Percentiles rank a stretch among this genome's conserved stretches.
Conservation (phyloP, 169 alveolate genomes). For the Eimeria nieschulzi region DNA sequence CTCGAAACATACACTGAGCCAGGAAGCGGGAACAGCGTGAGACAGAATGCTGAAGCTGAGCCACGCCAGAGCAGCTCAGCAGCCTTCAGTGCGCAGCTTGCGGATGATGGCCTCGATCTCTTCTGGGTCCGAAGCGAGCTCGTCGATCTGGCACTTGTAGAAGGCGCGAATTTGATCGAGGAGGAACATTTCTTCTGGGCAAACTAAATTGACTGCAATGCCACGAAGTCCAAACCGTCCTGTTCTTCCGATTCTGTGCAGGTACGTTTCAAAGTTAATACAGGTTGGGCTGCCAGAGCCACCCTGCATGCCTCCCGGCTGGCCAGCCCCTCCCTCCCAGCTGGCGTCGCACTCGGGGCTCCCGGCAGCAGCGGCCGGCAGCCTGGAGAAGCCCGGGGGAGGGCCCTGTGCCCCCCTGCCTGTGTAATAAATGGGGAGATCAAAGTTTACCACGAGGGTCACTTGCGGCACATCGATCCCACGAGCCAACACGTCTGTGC, state of each 20-base stretch:
- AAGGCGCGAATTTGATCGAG: slow-evolving; percentile 51
- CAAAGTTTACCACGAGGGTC: slow-evolving; percentile 93
- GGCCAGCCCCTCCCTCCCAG: neutral
- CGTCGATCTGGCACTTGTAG: slow-evolving; percentile 47
- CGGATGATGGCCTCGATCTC: slow-evolving; percentile 40
- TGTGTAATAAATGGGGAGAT: slow-evolving; percentile 85
- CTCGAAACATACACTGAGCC: no score
- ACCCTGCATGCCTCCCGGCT: neutral
- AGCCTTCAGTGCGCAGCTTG: slow-evolving; percentile 8
- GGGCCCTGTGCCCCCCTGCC: slow-evolving; percentile 40
- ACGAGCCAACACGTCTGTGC: slow-evolving; percentile 98
- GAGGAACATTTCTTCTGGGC: slow-evolving; percentile 57
- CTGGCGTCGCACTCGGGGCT: neutral
- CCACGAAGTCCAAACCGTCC: slow-evolving; percentile 98
- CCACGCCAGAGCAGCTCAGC: neutral
- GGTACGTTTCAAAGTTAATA: slow-evolving; percentile 87
- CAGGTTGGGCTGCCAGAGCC: neutral
- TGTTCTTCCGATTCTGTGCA: slow-evolving; percentile 98
- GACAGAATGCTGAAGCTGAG: no score
- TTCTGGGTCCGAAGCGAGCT: slow-evolving; percentile 28
- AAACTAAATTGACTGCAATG: slow-evolving; percentile 92
- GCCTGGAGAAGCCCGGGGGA: neutral
- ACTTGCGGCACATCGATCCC: slow-evolving; percentile 98
- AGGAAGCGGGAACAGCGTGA: no score
- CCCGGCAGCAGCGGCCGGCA: neutral